Conservation (phyloP, 2,329 filamentous ascomycete genomes). For the Capronia coronata region DNA sequence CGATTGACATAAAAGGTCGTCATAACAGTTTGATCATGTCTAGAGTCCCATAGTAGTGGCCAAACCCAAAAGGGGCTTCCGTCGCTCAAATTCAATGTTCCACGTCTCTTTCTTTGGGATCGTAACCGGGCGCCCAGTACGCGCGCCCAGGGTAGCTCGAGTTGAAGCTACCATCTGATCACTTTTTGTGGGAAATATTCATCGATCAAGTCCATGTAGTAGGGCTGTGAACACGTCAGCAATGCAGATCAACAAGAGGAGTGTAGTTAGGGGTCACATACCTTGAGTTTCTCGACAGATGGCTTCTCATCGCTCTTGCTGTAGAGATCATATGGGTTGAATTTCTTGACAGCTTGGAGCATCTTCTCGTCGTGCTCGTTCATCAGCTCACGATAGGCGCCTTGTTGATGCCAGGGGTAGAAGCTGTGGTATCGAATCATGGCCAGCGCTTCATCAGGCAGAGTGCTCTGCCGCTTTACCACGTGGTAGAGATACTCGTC, state of each 20-base stretch:
- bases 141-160: slow-evolving; percentile 32
- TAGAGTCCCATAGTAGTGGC: no score
- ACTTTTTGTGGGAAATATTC: slow-evolving; percentile 65
- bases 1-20: not conserved
- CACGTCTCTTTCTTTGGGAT: no score
- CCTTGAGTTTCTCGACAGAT: slow-evolving; percentile 68
- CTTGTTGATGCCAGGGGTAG: slow-evolving; percentile 82
- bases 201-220: slow-evolving; percentile 67
- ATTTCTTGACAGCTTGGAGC: slow-evolving; percentile 73
- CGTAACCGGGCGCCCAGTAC: no score
- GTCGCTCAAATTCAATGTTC: no score
- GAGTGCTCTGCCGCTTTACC: slow-evolving; percentile 69
- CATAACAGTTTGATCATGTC: no score
- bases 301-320: slow-evolving; percentile 83
- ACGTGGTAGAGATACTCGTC: slow-evolving; percentile 85
- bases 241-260: not conserved
- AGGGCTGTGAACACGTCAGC: slow-evolving; percentile 45
- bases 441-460: slow-evolving; percentile 75
- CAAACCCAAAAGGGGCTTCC: no score
- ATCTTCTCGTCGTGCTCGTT: slow-evolving; percentile 71
- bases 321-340: slow-evolving; percentile 89
- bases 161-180: slow-evolving; percentile 56
- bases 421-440: slow-evolving; percentile 94
- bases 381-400: slow-evolving; percentile 78
- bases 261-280: slow-evolving; percentile 30